Percentiles rank a stretch among this genome's conserved stretches.
These are phyloP conservation scores for Arabidopsis thaliana DNA, from an alignment of 345 rosid species.

Conservation along the genomic window DNA sequence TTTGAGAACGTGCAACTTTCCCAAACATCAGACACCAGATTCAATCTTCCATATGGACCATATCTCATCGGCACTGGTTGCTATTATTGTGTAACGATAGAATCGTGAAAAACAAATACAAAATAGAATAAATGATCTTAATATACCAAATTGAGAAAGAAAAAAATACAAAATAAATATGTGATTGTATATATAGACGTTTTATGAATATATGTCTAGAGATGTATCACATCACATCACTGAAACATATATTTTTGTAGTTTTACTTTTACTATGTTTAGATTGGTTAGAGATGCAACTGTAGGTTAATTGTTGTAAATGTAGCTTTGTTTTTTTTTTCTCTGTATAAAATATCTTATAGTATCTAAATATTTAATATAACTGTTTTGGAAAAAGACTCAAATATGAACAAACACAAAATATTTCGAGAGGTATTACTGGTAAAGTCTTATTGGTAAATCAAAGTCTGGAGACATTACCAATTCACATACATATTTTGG, in stretches of 20 bases:
- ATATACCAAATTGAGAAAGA: not conserved
- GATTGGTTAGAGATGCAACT: not conserved
- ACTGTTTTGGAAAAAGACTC: not conserved
- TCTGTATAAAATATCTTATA: not conserved
- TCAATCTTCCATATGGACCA: not conserved
- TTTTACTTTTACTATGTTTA: not conserved
- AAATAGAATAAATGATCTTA: conserved; percentile 2
- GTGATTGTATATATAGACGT: not conserved
- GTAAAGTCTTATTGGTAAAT: not conserved
- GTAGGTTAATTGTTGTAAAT: no score
- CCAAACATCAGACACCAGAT: conserved; percentile 33
- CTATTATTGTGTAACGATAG: conserved; percentile 5
- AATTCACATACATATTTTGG: not conserved
- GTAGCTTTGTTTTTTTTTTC: not conserved
- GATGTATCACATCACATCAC: not conserved
- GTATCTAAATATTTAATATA: not conserved
- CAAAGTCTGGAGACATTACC: not conserved
- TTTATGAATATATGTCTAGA: not conserved
- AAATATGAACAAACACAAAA: not conserved
- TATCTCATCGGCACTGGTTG: not conserved
- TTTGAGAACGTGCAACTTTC: conserved; percentile 35
- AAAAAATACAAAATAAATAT: not conserved
- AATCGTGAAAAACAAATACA: not conserved
- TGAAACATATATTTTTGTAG: not conserved
- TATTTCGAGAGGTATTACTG: no score